Evolutionary conservation across 495 filamentous ascomycete species (phyloP).

Genomic region (Aspergillus mulundensis): DNA sequence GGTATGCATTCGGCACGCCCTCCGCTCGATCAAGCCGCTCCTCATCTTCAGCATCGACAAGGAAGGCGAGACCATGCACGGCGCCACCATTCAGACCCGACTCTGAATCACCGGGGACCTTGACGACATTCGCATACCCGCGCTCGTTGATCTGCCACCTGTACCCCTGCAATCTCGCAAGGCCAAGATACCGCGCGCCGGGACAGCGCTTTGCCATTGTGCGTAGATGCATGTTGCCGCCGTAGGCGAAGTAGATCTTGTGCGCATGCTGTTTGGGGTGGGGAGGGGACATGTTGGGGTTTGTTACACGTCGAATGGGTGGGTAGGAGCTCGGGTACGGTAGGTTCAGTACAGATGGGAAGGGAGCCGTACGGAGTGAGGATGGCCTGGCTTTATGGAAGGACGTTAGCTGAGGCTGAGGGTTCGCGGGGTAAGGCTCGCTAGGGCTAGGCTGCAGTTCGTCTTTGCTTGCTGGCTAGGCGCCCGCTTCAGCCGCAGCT

Average conservation of each 20-base stretch:
- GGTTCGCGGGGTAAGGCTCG: too few relatives aligned
- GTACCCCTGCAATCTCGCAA: neutral
- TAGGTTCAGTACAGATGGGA: too few relatives aligned
- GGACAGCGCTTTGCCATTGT: neutral
- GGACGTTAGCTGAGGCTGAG: too few relatives aligned
- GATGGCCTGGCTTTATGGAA: too few relatives aligned
- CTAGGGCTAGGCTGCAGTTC: too few relatives aligned
- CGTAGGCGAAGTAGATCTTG: neutral
- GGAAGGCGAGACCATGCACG: neutral
- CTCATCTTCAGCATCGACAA: neutral
- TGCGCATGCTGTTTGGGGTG: neutral
- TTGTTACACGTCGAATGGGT: too few relatives aligned
- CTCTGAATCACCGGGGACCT: neutral
- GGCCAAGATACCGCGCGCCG: neutral
- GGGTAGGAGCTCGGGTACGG: too few relatives aligned
- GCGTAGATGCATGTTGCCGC: neutral
- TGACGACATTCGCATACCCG: neutral
- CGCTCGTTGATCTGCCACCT: slow-evolving; percentile 1
- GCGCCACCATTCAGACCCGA: neutral
- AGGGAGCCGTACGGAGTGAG: too few relatives aligned
- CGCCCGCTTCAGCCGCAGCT: too few relatives aligned
- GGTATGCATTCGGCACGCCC: neutral
- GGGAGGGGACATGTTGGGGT: too few relatives aligned
- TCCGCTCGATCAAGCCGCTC: neutral
- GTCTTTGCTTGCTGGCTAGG: too few relatives aligned